Evolutionary conservation across 1,284 basidiomycete species (phyloP), one percentile per base, ranked within the genome.

Genomic region (Papiliotrema terrestris): DNA sequence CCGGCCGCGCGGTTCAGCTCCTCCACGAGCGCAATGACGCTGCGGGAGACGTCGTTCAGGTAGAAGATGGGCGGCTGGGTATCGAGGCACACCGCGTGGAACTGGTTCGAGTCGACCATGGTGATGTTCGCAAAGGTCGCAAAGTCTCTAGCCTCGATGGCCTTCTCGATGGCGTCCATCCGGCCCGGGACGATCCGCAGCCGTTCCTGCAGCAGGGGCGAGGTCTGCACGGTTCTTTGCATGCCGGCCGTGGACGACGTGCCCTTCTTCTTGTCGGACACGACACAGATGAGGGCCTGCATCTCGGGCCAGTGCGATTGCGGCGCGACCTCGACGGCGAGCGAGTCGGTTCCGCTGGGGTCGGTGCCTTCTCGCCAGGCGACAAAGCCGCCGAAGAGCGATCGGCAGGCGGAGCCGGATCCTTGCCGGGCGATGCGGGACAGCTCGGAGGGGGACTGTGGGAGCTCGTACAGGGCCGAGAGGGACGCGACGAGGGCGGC

Each of bases 1-100:
- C 85, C 84, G 9, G 78, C 76, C 37, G 89, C 81, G n/a, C 94
- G 84, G 79, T 99, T 99, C 79, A 94, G 86, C 78, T 98, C 96
- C 55, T 91, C 88, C 60, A 98, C 82, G 63, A 95, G 77, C 5
- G 86, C 81, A 67, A 96, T 89, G 78, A 97, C 89, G 26, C 88
- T 78, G 29, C 88, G 83, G 60, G 86, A 89, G 63, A 94, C 90
- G 76, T 99, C 95, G 81, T 98, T 98, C 84, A 99, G 87, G 82
- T 99, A 98, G 77, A 98, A 98, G 78, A 98, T 98, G 45, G 95
- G 96, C 1, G 95, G 96, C 46, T 87, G 83, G 0, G 95, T 98
- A 79, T 99, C 96, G 64, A 98, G 86, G 58, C 89, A 91, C 65
- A 96, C 91, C 23, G 95, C 94, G 75, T 99, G 95, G 84, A 99